These are phyloP conservation scores for Myxozyma lipomycoides DNA, from an alignment of 805 yeast species.

Conservation along the genomic window DNA sequence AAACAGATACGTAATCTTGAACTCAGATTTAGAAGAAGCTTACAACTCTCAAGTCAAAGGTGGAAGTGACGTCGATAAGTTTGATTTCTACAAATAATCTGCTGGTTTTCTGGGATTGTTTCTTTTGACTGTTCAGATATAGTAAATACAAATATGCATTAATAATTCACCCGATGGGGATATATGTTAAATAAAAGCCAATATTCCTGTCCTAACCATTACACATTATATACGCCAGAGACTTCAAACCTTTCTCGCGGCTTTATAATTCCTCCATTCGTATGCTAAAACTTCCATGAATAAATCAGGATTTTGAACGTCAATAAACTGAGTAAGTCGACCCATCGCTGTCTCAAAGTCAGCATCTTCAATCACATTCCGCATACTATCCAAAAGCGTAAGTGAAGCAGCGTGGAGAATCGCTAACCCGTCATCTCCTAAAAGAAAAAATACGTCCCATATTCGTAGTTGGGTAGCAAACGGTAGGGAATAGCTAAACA, in stretches of 20 bases:
- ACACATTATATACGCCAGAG: not conserved
- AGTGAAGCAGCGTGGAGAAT: conserved; percentile 26
- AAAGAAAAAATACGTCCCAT: conserved; percentile 27
- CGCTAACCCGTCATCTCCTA: conserved; percentile 8
- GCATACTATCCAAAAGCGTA: conserved; percentile 17
- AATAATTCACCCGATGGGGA: not conserved
- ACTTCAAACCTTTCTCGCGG: not conserved
- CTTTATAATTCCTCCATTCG: conserved; percentile 5
- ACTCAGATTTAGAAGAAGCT: conserved; percentile 96
- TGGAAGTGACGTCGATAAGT: conserved; percentile 92
- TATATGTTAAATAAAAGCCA: not conserved
- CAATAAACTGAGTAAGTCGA: conserved; percentile 6
- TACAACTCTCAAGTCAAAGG: conserved; percentile 95
- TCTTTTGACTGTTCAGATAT: not conserved
- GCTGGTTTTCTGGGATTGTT: not conserved
- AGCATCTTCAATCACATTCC: not conserved
- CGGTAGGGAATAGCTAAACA: conserved; percentile 26
- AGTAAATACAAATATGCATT: too few species aligned
- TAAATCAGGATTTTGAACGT: conserved; percentile 14
- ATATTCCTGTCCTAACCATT: not conserved
- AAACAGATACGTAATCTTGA: conserved; percentile 93
- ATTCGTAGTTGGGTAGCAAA: conserved; percentile 26
- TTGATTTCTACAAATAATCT: conserved; percentile 84
- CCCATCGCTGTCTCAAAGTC: conserved; percentile 23
- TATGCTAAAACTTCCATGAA: conserved; percentile 18